Evolutionary conservation across 352 stramenopile species (phyloP).

Genomic region (Saprolegnia parasitica): DNA sequence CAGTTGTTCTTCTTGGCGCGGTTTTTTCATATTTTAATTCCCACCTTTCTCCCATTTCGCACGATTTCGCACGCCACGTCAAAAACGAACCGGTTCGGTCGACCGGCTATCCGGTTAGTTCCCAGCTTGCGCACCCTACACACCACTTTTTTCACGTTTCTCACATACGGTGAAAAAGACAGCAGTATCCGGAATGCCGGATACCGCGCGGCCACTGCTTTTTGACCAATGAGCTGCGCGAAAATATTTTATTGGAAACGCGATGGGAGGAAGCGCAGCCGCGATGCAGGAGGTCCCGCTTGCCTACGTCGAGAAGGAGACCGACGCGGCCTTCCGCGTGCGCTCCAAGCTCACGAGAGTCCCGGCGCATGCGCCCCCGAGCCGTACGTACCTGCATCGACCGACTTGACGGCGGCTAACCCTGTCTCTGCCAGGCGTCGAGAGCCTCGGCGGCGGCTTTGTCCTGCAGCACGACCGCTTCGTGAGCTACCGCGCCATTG

Average conservation of each 20-base stretch:
- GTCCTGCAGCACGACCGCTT: conserved; percentile 1
- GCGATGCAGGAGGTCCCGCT: conserved; percentile 19
- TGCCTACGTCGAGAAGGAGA: conserved; percentile 18
- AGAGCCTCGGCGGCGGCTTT: conserved; percentile 1
- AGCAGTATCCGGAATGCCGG: neutral
- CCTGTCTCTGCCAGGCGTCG: conserved; percentile 11
- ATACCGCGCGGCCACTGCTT: neutral
- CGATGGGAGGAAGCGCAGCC: conserved; percentile 17
- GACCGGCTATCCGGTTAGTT: too few species aligned
- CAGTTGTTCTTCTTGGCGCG: too few species aligned
- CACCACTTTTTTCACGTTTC: too few species aligned
- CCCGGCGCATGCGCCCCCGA: conserved; percentile 11
- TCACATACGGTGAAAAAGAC: too few species aligned
- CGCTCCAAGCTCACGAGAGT: conserved; percentile 11
- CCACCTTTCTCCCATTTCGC: too few species aligned
- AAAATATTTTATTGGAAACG: conserved; percentile 5
- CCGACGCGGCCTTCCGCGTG: neutral
- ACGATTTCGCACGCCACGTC: too few species aligned
- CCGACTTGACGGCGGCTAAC: neutral
- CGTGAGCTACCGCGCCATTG: conserved; percentile 22
- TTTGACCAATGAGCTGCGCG: conserved; percentile 17
- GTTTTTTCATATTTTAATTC: too few species aligned
- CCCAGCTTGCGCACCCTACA: too few species aligned
- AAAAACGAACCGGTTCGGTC: too few species aligned
- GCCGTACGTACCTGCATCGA: conserved; percentile 2